Percentiles rank a stretch among this genome's conserved stretches.
Evolutionary conservation across 495 filamentous ascomycete genomes (phyloP).

Genomic region (Rusavskia elegans): DNA sequence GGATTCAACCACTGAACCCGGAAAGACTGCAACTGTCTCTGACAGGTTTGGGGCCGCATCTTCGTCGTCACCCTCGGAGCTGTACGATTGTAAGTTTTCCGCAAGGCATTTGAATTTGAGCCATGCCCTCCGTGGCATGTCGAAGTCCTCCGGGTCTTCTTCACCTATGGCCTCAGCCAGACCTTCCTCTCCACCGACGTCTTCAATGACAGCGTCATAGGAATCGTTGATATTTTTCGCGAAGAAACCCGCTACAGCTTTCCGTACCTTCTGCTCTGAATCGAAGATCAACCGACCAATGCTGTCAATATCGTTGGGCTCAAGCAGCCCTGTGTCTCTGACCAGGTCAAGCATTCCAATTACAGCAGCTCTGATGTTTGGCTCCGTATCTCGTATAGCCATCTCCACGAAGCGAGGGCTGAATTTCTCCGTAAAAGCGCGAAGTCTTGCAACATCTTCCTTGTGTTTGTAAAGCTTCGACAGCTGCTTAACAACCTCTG

Average conservation of each 20-base stretch:
- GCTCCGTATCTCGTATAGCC: conserved; percentile 65
- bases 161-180: conserved; percentile 50
- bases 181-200: conserved; percentile 66
- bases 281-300: conserved; percentile 80
- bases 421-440: conserved; percentile 83
- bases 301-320: conserved; percentile 76
- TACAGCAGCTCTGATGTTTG: conserved; percentile 56
- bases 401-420: conserved; percentile 83
- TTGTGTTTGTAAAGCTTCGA: conserved; percentile 55
- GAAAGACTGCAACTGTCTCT: conserved; percentile 30
- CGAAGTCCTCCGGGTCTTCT: conserved; percentile 49
- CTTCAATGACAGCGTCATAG: conserved; percentile 64
- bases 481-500: conserved; percentile 70
- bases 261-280: conserved; percentile 63
- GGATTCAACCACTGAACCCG: conserved; percentile 48
- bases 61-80: conserved; percentile 35
- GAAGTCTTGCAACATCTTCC: conserved; percentile 59
- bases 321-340: conserved; percentile 69
- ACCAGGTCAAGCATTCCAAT: conserved; percentile 69
- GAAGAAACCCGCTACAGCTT: conserved; percentile 80
- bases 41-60: conserved; percentile 9
- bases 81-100: conserved; percentile 68
- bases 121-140: conserved; percentile 65
- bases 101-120: conserved; percentile 79
- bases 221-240: conserved; percentile 68